A percentile compares a stretch with the other conserved stretches of the same genome.
Evolutionary conservation across 306 rosid genomes (phyloP).

Genomic region (Malus orientalis): DNA sequence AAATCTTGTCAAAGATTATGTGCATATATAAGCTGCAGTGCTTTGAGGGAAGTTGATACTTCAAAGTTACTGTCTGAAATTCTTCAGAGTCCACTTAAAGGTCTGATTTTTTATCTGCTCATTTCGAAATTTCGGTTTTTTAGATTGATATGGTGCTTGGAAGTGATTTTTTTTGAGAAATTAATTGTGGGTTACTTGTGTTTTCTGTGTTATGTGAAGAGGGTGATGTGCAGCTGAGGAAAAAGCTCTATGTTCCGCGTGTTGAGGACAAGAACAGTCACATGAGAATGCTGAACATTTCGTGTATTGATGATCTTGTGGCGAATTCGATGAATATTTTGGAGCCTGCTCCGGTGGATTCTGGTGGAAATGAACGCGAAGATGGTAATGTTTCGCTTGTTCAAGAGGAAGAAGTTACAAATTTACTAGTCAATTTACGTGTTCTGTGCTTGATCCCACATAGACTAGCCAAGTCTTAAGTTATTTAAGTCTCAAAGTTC

Average conservation of each 20-base stretch:
- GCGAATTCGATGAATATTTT: constrained; percentile 88
- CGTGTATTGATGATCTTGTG: constrained; percentile 68
- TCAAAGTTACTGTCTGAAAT: constrained; percentile 48
- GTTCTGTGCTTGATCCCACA: not conserved
- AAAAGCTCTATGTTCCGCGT: constrained; percentile 70
- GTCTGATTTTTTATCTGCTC: constrained; percentile 13
- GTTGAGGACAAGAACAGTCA: constrained; percentile 93
- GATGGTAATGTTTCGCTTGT: constrained; percentile 46
- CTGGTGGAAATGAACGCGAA: constrained; percentile 74
- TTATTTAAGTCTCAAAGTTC: not conserved
- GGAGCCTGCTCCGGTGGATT: constrained; percentile 77
- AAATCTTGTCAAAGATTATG: constrained; percentile 59
- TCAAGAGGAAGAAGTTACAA: not conserved
- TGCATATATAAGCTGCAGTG: constrained; percentile 77
- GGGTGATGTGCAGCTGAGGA: constrained; percentile 34
- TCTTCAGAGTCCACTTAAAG: constrained; percentile 33
- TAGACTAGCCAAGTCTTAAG: not conserved
- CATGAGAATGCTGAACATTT: constrained; percentile 83
- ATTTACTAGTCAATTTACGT: too few relatives aligned
- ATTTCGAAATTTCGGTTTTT: not conserved
- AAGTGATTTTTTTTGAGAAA: not conserved
- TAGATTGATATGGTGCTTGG: not conserved
- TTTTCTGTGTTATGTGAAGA: constrained; percentile 25
- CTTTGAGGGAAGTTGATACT: constrained; percentile 85
- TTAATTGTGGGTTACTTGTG: constrained; percentile 11